Percentiles rank a stretch among this genome's conserved stretches.
phyloP scores from a whole-genome alignment of 371 early-diverging fungal genomes.

The Thermomucor indicae-seudaticae region DNA sequence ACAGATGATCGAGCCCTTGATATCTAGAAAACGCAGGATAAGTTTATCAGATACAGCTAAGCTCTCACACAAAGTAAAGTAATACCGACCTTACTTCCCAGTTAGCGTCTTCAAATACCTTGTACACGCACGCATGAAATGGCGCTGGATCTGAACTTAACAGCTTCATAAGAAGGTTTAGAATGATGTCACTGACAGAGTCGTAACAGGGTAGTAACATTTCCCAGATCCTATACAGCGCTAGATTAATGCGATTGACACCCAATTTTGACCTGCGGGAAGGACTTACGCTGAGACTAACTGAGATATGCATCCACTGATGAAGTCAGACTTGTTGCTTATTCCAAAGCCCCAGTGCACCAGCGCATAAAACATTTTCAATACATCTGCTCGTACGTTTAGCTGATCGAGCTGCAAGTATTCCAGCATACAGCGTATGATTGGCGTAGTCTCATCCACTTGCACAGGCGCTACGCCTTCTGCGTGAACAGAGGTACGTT shows the following conservation, averaged over 20 bases:
- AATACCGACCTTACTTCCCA: conserved; percentile 47
- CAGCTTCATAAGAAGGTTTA: conserved; percentile 42
- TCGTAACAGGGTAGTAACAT: conserved; percentile 35
- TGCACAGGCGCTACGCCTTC: conserved; percentile 18
- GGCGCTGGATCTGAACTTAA: conserved; percentile 28
- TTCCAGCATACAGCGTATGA: conserved; percentile 29
- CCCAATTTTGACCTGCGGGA: background rate
- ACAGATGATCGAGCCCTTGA: conserved; percentile 46
- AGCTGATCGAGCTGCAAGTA: conserved; percentile 33
- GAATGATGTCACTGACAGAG: conserved; percentile 27
- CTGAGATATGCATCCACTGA: conserved; percentile 23
- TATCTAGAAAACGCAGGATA: too few species aligned
- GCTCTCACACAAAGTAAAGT: too few species aligned
- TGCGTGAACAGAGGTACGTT: conserved; percentile 21
- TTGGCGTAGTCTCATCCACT: conserved; percentile 24
- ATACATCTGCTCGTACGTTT: conserved; percentile 28
- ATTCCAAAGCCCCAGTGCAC: conserved; percentile 37
- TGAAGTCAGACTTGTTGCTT: conserved; percentile 28
- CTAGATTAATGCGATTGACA: background rate
- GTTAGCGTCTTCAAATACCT: conserved; percentile 37
- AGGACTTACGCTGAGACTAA: conserved; percentile 38
- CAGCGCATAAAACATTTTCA: conserved; percentile 41
- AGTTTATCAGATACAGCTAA: too few species aligned
- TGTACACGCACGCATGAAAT: conserved; percentile 40
- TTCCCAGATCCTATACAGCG: conserved; percentile 39